Evolutionary conservation across 2,329 filamentous ascomycete genomes (phyloP), one percentile per base, ranked within the genome.

Genomic region (Aspergillus ustus): DNA sequence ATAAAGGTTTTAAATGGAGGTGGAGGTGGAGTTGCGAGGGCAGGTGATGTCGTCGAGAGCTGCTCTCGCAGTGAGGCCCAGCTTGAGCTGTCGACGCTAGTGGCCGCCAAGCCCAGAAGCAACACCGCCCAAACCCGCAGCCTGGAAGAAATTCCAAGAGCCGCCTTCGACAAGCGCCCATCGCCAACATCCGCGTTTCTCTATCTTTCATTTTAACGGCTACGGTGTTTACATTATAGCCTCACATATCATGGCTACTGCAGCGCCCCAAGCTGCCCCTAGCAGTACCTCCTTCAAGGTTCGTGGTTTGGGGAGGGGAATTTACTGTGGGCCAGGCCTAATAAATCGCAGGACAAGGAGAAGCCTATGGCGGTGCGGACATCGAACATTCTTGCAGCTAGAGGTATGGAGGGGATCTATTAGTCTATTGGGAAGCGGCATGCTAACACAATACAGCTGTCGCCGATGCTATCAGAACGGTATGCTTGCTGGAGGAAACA

Each of bases 331-430:
- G 54, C 65, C 65, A 62, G 67, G 66, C 74, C 77, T 84, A 72
- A 85, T 74, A 66, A 66, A 58, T 66, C 69, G 60, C 71, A 87
- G 85, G 87, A 89, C 78, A 99, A 97, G 88, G 95, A 97, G 84
- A 99, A 99, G 92, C 95, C 95, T 70, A 90, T 95, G 84, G 95
- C 95, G 69, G 95, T 99, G 68, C 91, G 95, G 71, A 93, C 91
- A 67, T 91, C 92, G 75, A 99, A 99, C 82, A 98, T 99, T 80
- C 91, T 97, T 75, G 95, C 95, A 71, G 95, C 95, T 72, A 88
- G 94, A 92, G 92, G 92, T 94, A 85, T 71, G 82, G 66, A 43
- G 57, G 43, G 53, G 43, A 20, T 60, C 61, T 43, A 43, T 15
- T 22, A 17, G 51, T 15, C 45, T 58, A 20, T 40, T 37, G 25